Percentiles rank a stretch among this genome's conserved stretches.
Evolutionary conservation across 1,284 basidiomycete genomes (phyloP).

Genomic region (Ustilago nuda): DNA sequence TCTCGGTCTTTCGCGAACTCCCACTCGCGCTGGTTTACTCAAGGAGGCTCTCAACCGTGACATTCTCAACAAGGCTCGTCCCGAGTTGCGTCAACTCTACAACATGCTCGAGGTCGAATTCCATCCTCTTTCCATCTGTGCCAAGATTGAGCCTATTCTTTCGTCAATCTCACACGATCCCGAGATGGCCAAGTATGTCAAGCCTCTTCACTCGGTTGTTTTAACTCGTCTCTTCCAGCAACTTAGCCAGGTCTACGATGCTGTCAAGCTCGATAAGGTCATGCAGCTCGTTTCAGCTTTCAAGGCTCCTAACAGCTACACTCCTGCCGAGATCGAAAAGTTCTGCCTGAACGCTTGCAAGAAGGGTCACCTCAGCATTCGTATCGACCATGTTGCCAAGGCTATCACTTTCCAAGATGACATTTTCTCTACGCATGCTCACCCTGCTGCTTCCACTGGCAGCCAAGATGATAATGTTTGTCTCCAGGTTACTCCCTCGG

Average conservation of each 20-base stretch:
- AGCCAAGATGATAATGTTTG: slow-evolving; percentile 61
- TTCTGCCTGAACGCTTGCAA: slow-evolving; percentile 93
- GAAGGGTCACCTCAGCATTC: slow-evolving; percentile 86
- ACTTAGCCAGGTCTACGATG: slow-evolving; percentile 92
- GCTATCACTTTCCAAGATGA: slow-evolving; percentile 89
- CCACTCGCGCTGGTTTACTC: slow-evolving; percentile 86
- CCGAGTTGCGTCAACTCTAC: slow-evolving; percentile 85
- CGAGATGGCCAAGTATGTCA: slow-evolving; percentile 76
- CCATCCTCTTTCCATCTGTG: slow-evolving; percentile 90
- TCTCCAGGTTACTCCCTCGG: slow-evolving; percentile 65
- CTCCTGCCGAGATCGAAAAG: slow-evolving; percentile 70
- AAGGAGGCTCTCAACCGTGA: slow-evolving; percentile 75
- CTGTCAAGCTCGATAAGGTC: slow-evolving; percentile 75
- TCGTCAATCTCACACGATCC: slow-evolving; percentile 68
- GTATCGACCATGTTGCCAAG: slow-evolving; percentile 88
- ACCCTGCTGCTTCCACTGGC: slow-evolving; percentile 58
- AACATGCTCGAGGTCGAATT: slow-evolving; percentile 92
- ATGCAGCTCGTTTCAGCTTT: slow-evolving; percentile 68
- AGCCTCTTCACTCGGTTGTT: slow-evolving; percentile 89
- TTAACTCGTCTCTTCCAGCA: slow-evolving; percentile 93
- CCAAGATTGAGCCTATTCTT: slow-evolving; percentile 85
- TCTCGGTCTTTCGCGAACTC: slow-evolving; percentile 85
- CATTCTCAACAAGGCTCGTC: slow-evolving; percentile 83
- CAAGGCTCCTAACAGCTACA: slow-evolving; percentile 67
- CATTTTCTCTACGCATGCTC: slow-evolving; percentile 63